Evolutionary conservation across 306 rosid genomes (phyloP).

Genomic region (Leucaena leucocephala): DNA sequence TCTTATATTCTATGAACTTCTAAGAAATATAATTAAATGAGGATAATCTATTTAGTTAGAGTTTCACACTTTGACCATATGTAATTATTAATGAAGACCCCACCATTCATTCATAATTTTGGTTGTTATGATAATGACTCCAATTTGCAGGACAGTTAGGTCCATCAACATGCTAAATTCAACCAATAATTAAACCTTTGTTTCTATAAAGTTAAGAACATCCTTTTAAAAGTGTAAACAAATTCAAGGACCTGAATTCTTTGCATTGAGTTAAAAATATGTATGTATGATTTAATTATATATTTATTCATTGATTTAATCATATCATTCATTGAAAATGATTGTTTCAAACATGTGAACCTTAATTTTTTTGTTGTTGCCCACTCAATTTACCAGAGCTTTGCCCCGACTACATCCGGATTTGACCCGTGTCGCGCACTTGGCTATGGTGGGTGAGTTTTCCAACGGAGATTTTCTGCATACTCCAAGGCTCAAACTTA

Average conservation of each 20-base stretch:
- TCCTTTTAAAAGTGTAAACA: background rate
- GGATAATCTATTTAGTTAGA: background rate
- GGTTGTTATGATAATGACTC: slow-evolving; percentile 44
- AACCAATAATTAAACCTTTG: slow-evolving; percentile 38
- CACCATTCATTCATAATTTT: slow-evolving; percentile 27
- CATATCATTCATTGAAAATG: slow-evolving; percentile 36
- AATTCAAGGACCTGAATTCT: slow-evolving; percentile 22
- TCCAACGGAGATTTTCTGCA: too few species aligned
- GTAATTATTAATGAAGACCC: slow-evolving; percentile 28
- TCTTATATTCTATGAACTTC: background rate
- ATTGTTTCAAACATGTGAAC: slow-evolving; percentile 45
- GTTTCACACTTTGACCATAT: slow-evolving; percentile 13
- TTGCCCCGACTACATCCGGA: too few species aligned
- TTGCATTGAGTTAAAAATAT: background rate
- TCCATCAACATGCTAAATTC: slow-evolving; percentile 31
- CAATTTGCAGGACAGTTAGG: slow-evolving; percentile 36
- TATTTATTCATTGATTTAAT: slow-evolving; percentile 1
- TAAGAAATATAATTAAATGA: background rate
- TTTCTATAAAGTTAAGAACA: background rate
- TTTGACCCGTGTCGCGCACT: too few species aligned
- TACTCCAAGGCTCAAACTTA: too few species aligned
- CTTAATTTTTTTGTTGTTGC: too few species aligned
- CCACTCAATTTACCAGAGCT: too few species aligned
- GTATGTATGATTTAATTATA: background rate
- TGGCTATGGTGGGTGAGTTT: too few species aligned